Percentiles rank a stretch among this genome's conserved stretches.
Conservation (phyloP, 1,139 yeast genomes). For the Candida glucosophila region DNA sequence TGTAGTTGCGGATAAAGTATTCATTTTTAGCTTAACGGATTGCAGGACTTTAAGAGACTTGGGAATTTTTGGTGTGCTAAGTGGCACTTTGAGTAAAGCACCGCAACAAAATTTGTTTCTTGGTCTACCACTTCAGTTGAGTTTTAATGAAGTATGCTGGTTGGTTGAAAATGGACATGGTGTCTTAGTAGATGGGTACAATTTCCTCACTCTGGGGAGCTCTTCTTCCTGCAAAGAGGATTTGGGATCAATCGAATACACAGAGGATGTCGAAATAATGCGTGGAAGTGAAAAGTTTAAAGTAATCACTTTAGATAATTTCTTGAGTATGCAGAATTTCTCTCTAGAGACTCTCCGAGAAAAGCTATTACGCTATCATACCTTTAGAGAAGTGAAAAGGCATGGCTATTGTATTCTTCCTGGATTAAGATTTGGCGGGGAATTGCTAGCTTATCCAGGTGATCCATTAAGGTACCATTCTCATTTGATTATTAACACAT, state of each 20-base stretch:
- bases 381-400: slow-evolving; percentile 31
- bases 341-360: slow-evolving; percentile 1
- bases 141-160: slow-evolving; percentile 69
- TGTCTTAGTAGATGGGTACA: slow-evolving; percentile 24
- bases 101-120: slow-evolving; percentile 87
- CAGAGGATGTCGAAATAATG: neutral
- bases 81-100: slow-evolving; percentile 77
- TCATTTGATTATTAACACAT: slow-evolving; percentile 62
- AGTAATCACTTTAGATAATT: slow-evolving; percentile 1
- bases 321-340: slow-evolving; percentile 1
- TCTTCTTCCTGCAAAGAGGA: neutral
- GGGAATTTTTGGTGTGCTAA: slow-evolving; percentile 63
- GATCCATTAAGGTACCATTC: slow-evolving; percentile 90
- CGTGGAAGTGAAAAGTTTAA: neutral
- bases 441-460: slow-evolving; percentile 86
- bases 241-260: neutral
- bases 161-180: slow-evolving; percentile 40
- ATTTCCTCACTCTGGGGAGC: neutral
- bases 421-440: slow-evolving; percentile 87
- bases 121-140: slow-evolving; percentile 72
- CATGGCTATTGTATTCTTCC: slow-evolving; percentile 59
- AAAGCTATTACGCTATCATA: slow-evolving; percentile 9
- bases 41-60: slow-evolving; percentile 44
- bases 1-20: slow-evolving; percentile 37
- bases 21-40: slow-evolving; percentile 41